Percentiles rank a stretch among this genome's conserved stretches.
Conservation (phyloP, 208 protist species). For the Acanthamoeba triangularis region DNA sequence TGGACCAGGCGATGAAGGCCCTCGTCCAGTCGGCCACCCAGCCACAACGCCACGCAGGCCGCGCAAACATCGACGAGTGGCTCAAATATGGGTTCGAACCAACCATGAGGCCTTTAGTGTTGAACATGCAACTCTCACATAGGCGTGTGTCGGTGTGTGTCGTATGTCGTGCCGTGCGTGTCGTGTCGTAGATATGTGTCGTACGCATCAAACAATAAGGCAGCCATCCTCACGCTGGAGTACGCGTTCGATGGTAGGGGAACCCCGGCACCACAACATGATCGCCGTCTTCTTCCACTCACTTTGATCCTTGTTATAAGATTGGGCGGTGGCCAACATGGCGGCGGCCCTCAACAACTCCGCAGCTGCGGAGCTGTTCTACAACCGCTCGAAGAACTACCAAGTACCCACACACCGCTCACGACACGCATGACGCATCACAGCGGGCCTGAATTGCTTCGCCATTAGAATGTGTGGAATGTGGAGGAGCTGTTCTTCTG, state of each 20-base stretch:
- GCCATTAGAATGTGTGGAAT: neutral
- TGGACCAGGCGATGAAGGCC: neutral
- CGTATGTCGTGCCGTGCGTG: too few relatives aligned
- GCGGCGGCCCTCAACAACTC: neutral
- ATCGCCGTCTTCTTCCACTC: too few relatives aligned
- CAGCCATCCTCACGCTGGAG: conserved; percentile 34
- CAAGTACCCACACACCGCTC: neutral
- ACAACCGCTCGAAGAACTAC: conserved; percentile 15
- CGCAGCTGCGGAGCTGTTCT: neutral
- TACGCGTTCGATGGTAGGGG: conserved; percentile 54
- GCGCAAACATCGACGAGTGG: conserved; percentile 36
- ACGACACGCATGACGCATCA: too few relatives aligned
- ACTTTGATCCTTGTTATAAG: neutral
- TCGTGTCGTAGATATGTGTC: neutral
- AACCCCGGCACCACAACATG: too few relatives aligned
- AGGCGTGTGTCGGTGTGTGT: neutral
- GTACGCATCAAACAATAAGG: neutral
- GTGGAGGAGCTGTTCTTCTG: neutral
- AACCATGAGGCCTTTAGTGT: too few relatives aligned
- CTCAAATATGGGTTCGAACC: neutral
- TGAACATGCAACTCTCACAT: too few relatives aligned
- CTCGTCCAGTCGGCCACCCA: conserved; percentile 34
- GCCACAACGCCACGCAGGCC: neutral
- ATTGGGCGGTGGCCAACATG: conserved; percentile 32
- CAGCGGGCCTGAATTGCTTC: neutral